Conservation (phyloP, 208 protist species). For the Crithidia bombi region DNA sequence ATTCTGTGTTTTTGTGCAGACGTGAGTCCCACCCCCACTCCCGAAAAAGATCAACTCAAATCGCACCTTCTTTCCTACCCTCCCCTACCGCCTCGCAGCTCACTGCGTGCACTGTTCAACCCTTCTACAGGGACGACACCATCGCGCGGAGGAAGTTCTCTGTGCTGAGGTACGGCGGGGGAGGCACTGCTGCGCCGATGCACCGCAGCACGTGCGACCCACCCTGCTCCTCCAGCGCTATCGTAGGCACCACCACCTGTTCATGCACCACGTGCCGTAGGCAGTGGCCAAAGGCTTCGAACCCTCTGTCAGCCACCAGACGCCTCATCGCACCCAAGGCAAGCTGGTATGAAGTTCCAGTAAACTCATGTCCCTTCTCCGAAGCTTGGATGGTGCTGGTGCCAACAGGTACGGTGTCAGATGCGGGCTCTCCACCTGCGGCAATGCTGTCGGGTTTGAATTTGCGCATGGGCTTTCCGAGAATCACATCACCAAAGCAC, state of each 20-base stretch:
- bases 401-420: too few species aligned
- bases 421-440: too few species aligned
- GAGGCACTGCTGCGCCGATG: slow-evolving; percentile 5
- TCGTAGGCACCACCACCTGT: slow-evolving; percentile 28
- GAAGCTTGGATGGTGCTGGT: slow-evolving; percentile 33
- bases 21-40: too few species aligned
- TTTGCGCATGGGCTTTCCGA: slow-evolving; percentile 44
- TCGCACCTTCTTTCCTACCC: too few species aligned
- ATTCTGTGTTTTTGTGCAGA: too few species aligned
- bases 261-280: slow-evolving; percentile 38
- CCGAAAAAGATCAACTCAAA: too few species aligned
- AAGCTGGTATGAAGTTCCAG: slow-evolving; percentile 63
- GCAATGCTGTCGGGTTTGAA: slow-evolving; percentile 20
- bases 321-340: slow-evolving; percentile 45
- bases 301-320: slow-evolving; percentile 42
- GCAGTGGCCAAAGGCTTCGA: slow-evolving; percentile 37
- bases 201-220: slow-evolving; percentile 21
- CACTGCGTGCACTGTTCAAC: too few species aligned
- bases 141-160: slow-evolving; percentile 12
- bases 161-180: slow-evolving; percentile 30
- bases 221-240: slow-evolving; percentile 23
- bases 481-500: slow-evolving; percentile 46
- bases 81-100: not conserved
- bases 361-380: slow-evolving; percentile 76
- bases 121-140: not conserved